Evolutionary conservation across 164 flowering plant species (phyloP).

Genomic region (Chimonanthus praecox): DNA sequence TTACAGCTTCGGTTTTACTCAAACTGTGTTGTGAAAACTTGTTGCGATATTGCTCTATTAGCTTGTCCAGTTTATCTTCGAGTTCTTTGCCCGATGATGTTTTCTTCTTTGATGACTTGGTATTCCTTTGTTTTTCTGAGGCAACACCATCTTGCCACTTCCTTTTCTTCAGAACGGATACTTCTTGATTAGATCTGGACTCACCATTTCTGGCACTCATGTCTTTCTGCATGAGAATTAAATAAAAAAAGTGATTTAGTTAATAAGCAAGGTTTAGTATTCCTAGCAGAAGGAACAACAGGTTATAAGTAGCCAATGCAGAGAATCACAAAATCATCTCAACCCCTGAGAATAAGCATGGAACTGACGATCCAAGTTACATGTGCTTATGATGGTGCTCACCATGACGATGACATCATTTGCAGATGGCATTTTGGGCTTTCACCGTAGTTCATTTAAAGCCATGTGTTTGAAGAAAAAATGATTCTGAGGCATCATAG

Average conservation of each 20-base stretch:
- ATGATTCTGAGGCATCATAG: too few species aligned
- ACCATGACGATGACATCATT: background rate
- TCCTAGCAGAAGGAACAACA: background rate
- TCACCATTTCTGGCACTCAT: background rate
- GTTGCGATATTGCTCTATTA: slow-evolving; percentile 64
- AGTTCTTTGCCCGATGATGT: slow-evolving; percentile 38
- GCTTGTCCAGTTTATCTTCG: slow-evolving; percentile 67
- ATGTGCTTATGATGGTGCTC: background rate
- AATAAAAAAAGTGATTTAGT: background rate
- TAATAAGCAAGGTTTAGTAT: background rate
- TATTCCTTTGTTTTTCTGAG: slow-evolving; percentile 12
- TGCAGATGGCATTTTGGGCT: background rate
- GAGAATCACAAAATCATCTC: background rate
- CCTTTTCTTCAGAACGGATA: slow-evolving; percentile 31
- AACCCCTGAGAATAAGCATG: background rate
- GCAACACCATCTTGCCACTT: slow-evolving; percentile 21
- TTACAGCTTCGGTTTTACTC: slow-evolving; percentile 32
- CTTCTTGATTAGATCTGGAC: slow-evolving; percentile 13
- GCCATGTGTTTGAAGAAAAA: background rate
- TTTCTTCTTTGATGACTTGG: slow-evolving; percentile 19
- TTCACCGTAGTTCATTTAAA: background rate
- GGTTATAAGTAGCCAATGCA: background rate
- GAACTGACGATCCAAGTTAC: background rate
- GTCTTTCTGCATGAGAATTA: slow-evolving; percentile 1
- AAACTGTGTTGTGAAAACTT: slow-evolving; percentile 51